These are phyloP conservation scores for Kalmanozyma brasiliensis DNA, from an alignment of 1,284 basidiomycete genomes.

Conservation along the genomic window DNA sequence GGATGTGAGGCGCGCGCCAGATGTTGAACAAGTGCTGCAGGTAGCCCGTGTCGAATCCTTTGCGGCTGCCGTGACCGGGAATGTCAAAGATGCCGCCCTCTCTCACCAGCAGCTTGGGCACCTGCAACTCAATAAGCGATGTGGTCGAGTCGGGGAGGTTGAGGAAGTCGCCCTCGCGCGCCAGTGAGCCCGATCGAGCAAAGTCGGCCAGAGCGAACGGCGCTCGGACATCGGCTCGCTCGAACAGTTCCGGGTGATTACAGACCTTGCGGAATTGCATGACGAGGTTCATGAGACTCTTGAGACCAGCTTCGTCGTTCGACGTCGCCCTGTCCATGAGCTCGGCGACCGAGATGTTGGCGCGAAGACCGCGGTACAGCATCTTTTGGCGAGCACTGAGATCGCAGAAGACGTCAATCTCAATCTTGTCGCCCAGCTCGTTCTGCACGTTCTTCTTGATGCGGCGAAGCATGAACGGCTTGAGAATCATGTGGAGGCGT, in stretches of 20 bases:
- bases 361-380: constrained; percentile 89
- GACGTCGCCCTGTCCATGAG: constrained; percentile 91
- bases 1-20: constrained; percentile 86
- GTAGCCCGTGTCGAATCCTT: constrained; percentile 75
- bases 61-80: constrained; percentile 74
- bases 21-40: constrained; percentile 85
- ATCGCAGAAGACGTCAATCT: constrained; percentile 94
- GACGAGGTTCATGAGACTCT: constrained; percentile 97
- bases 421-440: constrained; percentile 99
- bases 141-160: constrained; percentile 82
- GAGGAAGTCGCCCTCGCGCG: constrained; percentile 85
- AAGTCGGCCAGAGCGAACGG: constrained; percentile 89
- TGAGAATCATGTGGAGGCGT: constrained; percentile 97
- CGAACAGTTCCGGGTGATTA: constrained; percentile 98
- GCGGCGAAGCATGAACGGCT: constrained; percentile 98
- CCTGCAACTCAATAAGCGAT: constrained; percentile 82
- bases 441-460: constrained; percentile 99
- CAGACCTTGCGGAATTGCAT: constrained; percentile 99
- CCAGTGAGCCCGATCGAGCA: constrained; percentile 81
- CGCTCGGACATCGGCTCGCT: constrained; percentile 93
- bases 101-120: constrained; percentile 82
- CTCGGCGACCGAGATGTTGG: constrained; percentile 94
- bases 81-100: constrained; percentile 81
- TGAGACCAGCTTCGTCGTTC: constrained; percentile 85
- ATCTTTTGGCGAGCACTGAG: constrained; percentile 90